These are phyloP conservation scores for Trichosporon sp. DNA, from an alignment of 1,284 basidiomycete species.

Conservation along the genomic window DNA sequence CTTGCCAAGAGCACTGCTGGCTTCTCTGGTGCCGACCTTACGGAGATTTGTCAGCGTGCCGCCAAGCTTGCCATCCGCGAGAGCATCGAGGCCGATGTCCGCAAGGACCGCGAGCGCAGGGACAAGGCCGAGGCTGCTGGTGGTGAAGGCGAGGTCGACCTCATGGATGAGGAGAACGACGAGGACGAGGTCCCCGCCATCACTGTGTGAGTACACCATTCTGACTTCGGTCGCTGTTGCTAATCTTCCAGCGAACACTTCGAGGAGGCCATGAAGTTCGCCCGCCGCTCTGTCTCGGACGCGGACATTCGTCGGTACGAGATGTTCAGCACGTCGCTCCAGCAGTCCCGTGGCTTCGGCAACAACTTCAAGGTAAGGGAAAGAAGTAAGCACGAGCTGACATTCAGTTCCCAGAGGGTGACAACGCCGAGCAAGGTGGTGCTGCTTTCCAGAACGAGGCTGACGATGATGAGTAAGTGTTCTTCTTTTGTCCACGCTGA, in stretches of 20 bases:
- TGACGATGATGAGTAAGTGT: constrained; percentile 46
- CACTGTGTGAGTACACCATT: constrained; percentile 57
- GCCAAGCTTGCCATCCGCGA: constrained; percentile 86
- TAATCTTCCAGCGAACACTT: constrained; percentile 69
- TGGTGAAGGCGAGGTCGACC: constrained; percentile 68
- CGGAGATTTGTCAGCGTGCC: constrained; percentile 96
- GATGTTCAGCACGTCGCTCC: constrained; percentile 48
- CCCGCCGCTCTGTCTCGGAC: constrained; percentile 85
- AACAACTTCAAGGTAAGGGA: constrained; percentile 43
- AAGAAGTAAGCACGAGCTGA: neutral
- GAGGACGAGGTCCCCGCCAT: constrained; percentile 97
- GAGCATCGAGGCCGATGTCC: constrained; percentile 90
- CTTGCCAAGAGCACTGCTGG: constrained; percentile 92
- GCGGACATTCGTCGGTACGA: constrained; percentile 73
- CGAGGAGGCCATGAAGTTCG: constrained; percentile 65
- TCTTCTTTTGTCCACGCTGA: neutral
- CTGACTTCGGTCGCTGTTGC: neutral
- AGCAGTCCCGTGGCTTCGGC: constrained; percentile 46
- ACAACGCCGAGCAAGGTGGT: constrained; percentile 52
- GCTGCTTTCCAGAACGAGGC: constrained; percentile 50
- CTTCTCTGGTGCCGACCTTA: constrained; percentile 98
- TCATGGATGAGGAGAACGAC: constrained; percentile 52
- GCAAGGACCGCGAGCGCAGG: constrained; percentile 70
- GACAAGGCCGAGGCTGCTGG: constrained; percentile 71
- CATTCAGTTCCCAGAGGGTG: constrained; percentile 83